Percentiles rank a stretch among this genome's conserved stretches.
These are phyloP conservation scores for Turnera subulata DNA, from an alignment of 345 rosid genomes.

Conservation along the genomic window DNA sequence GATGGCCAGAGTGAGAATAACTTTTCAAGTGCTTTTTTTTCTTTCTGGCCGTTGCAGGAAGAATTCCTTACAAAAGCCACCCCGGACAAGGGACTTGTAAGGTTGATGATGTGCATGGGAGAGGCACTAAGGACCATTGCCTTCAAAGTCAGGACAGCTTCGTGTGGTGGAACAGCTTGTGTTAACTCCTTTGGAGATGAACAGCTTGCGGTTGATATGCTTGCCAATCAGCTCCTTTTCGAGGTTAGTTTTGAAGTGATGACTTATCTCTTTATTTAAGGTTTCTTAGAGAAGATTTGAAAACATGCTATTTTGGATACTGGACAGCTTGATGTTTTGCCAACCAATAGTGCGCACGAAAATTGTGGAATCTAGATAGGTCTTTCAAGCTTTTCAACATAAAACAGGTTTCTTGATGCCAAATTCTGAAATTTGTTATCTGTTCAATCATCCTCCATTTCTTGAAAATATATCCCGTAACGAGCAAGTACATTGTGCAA, in stretches of 20 bases:
- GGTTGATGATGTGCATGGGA: slow-evolving; percentile 85
- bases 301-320: too few species aligned
- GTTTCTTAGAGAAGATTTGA: background rate
- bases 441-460: too few species aligned
- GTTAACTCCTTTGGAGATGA: slow-evolving; percentile 92
- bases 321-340: background rate
- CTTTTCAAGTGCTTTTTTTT: background rate
- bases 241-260: slow-evolving; percentile 41
- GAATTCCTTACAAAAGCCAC: slow-evolving; percentile 85
- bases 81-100: slow-evolving; percentile 67
- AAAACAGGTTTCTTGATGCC: too few species aligned
- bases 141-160: slow-evolving; percentile 92
- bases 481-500: too few species aligned
- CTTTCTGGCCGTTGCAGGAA: slow-evolving; percentile 45
- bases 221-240: slow-evolving; percentile 87
- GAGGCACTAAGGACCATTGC: slow-evolving; percentile 91
- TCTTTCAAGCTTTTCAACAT: too few species aligned
- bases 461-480: too few species aligned
- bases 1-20: background rate
- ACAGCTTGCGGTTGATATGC: slow-evolving; percentile 97
- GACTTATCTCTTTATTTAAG: background rate
- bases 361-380: too few species aligned
- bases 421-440: too few species aligned
- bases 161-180: slow-evolving; percentile 97
- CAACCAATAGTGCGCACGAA: too few species aligned